Conservation (phyloP, 305 asterid genomes). For the Salvia sclarea region DNA sequence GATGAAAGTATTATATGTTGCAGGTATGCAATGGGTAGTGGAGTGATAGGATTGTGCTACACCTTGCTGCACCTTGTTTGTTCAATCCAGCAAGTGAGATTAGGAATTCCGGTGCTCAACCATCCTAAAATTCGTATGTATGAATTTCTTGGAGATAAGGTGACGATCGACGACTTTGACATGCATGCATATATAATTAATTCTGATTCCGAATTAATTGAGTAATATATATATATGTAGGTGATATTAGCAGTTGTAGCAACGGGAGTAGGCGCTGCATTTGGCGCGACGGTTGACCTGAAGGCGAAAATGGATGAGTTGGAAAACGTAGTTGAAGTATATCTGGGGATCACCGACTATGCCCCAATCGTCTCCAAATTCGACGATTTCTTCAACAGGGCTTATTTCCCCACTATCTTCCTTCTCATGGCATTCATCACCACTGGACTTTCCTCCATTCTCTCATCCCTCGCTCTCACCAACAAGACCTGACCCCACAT, state of each 20-base stretch:
- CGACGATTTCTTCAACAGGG: constrained; percentile 33
- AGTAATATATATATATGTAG: too few relatives aligned
- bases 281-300: constrained; percentile 34
- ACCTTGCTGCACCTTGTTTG: constrained; percentile 13
- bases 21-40: constrained; percentile 33
- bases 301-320: constrained; percentile 21
- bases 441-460: constrained; percentile 26
- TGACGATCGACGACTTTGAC: too few relatives aligned
- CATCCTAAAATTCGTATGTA: neutral
- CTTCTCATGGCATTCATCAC: constrained; percentile 34
- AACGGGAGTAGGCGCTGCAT: constrained; percentile 36
- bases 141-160: constrained; percentile 38
- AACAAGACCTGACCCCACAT: too few relatives aligned
- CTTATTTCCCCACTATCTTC: constrained; percentile 30
- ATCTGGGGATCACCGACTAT: neutral
- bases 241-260: constrained; percentile 30
- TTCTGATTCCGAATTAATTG: too few relatives aligned
- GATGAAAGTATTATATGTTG: too few relatives aligned
- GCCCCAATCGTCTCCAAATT: constrained; percentile 15
- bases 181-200: too few relatives aligned
- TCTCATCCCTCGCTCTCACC: constrained; percentile 35
- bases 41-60: constrained; percentile 34
- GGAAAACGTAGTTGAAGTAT: neutral
- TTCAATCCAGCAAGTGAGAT: constrained; percentile 15
- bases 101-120: neutral